phyloP scores from a whole-genome alignment of 2,329 filamentous ascomycete genomes.

The Penicillium oxalicum region DNA sequence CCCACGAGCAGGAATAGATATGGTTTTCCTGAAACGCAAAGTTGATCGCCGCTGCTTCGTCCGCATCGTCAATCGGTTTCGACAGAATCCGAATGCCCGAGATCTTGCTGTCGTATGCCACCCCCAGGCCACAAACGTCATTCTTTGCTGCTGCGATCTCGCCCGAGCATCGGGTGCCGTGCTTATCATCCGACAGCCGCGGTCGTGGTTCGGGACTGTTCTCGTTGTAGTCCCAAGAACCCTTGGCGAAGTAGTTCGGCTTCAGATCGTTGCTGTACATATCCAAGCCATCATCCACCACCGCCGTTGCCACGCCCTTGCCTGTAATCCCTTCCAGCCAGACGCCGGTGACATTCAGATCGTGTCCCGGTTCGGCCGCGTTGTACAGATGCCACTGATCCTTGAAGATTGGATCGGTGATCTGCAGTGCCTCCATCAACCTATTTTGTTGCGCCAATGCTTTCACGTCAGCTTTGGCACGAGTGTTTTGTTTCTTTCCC shows the following conservation, averaged over 20 bases:
- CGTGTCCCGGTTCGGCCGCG: slow-evolving; percentile 70
- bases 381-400: slow-evolving; percentile 97
- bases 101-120: slow-evolving; percentile 87
- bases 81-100: slow-evolving; percentile 89
- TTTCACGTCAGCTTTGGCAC: slow-evolving; percentile 33
- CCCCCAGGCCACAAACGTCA: slow-evolving; percentile 88
- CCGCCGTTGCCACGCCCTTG: slow-evolving; percentile 79
- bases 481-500: slow-evolving; percentile 28
- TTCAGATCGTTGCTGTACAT: slow-evolving; percentile 92
- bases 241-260: slow-evolving; percentile 86
- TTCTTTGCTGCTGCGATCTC: slow-evolving; percentile 91
- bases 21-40: slow-evolving; percentile 87
- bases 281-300: slow-evolving; percentile 93
- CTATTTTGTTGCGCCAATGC: slow-evolving; percentile 54
- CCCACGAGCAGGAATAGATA: slow-evolving; percentile 99
- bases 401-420: slow-evolving; percentile 82
- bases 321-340: slow-evolving; percentile 91
- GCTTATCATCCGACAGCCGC: slow-evolving; percentile 73
- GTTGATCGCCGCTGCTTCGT: slow-evolving; percentile 88
- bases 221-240: slow-evolving; percentile 96
- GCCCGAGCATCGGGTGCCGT: slow-evolving; percentile 90
- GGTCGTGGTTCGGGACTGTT: slow-evolving; percentile 71
- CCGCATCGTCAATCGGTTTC: slow-evolving; percentile 81
- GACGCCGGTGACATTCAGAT: slow-evolving; percentile 91
- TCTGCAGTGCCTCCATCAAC: slow-evolving; percentile 62